These are phyloP conservation scores for Cutaneotrichosporon daszewskae DNA, from an alignment of 1,284 basidiomycete species.

Conservation along the genomic window DNA sequence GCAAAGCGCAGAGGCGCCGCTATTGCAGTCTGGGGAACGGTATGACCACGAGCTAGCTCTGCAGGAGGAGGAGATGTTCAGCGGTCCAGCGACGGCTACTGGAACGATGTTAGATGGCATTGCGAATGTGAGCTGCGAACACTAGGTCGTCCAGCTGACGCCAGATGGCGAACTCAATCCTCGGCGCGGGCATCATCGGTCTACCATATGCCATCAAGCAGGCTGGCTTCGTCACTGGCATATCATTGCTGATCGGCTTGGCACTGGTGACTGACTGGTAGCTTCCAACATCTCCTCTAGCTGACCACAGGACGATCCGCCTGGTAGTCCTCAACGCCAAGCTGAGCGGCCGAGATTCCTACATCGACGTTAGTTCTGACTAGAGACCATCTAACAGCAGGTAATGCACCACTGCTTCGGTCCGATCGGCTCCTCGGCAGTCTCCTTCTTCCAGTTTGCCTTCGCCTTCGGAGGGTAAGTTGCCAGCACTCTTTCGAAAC, in stretches of 20 bases:
- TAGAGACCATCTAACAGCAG: constrained; percentile 13
- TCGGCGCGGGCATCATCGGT: constrained; percentile 93
- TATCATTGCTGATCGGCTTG: constrained; percentile 71
- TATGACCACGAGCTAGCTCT: constrained; percentile 12
- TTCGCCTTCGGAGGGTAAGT: constrained; percentile 84
- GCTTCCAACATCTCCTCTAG: no score
- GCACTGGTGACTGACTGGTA: constrained; percentile 91
- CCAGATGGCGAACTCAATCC: constrained; percentile 78
- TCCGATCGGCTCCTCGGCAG: constrained; percentile 74
- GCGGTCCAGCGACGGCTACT: constrained; percentile 15
- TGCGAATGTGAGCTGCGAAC: constrained; percentile 36
- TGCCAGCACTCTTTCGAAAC: not conserved
- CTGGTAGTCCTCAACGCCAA: constrained; percentile 94
- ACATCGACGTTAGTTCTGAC: constrained; percentile 63
- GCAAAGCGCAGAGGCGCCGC: constrained; percentile 22
- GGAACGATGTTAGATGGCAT: constrained; percentile 44
- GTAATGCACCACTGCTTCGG: constrained; percentile 97
- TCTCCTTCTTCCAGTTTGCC: constrained; percentile 95
- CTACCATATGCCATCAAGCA: constrained; percentile 88
- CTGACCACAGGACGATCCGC: no score
- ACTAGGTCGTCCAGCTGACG: constrained; percentile 1
- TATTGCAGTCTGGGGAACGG: constrained; percentile 13
- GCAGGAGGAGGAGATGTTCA: constrained; percentile 1
- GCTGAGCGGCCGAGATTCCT: constrained; percentile 82
- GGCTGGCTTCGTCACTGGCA: constrained; percentile 84